A percentile compares a stretch with the other conserved stretches of the same genome.
These are phyloP conservation scores for Candida saitoana DNA, from an alignment of 805 yeast genomes.

Conservation along the genomic window DNA sequence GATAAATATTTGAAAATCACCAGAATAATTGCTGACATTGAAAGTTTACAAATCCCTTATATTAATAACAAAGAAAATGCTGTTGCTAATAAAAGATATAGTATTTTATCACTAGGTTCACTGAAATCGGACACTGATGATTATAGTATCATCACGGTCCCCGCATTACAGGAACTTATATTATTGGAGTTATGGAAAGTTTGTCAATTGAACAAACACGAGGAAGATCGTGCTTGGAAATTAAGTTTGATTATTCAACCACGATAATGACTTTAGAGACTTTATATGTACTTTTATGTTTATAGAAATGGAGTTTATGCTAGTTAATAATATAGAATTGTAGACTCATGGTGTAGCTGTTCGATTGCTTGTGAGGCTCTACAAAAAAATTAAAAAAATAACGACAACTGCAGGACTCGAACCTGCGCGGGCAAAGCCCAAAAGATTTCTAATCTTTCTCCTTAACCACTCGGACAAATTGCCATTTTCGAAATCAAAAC, in stretches of 20 bases:
- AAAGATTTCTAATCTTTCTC: constrained; percentile 40
- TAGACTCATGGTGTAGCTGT: too few relatives aligned
- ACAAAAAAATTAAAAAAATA: constrained; percentile 23
- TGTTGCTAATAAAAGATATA: neutral
- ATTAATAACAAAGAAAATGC: constrained; percentile 14
- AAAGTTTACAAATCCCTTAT: constrained; percentile 64
- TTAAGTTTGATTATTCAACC: constrained; percentile 62
- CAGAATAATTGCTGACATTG: constrained; percentile 61
- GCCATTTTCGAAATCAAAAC: constrained; percentile 17
- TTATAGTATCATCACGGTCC: constrained; percentile 36
- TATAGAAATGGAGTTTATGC: neutral
- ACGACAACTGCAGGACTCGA: constrained; percentile 63
- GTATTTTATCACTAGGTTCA: constrained; percentile 2
- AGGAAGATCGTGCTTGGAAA: constrained; percentile 70
- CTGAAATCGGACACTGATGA: constrained; percentile 22
- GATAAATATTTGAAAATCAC: constrained; percentile 71
- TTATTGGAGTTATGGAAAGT: constrained; percentile 70
- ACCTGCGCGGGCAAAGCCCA: constrained; percentile 66
- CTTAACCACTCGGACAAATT: constrained; percentile 40
- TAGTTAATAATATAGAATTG: too few relatives aligned
- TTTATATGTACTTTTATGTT: neutral
- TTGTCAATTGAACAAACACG: constrained; percentile 52
- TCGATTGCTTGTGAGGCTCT: too few relatives aligned
- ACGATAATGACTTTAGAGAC: constrained; percentile 25
- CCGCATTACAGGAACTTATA: constrained; percentile 53